A percentile compares a stretch with the other conserved stretches of the same genome.
Conservation (phyloP, 1,284 basidiomycete genomes). For the Sporisorium reilianum region DNA sequence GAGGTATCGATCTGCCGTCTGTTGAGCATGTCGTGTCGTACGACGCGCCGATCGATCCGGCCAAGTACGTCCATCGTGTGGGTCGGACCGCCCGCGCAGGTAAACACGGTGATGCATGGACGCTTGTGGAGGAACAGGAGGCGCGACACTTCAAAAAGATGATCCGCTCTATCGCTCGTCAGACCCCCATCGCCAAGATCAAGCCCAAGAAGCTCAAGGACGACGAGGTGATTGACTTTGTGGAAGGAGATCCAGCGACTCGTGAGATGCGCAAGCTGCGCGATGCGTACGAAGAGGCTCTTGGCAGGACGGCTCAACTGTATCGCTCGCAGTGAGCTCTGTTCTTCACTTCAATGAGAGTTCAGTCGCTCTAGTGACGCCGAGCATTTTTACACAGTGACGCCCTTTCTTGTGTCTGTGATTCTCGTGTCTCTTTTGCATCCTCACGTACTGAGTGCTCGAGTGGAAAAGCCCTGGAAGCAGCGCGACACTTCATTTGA, state of each 20-base stretch:
- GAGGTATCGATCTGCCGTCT: conserved; percentile 94
- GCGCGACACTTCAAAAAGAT: conserved; percentile 53
- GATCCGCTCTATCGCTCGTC: conserved; percentile 37
- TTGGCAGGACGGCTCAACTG: conserved; percentile 46
- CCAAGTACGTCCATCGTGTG: conserved; percentile 96
- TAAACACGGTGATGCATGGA: conserved; percentile 87
- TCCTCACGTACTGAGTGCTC: not conserved
- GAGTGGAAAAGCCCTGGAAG: not conserved
- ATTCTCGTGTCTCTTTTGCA: not conserved
- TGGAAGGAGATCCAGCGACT: conserved; percentile 34
- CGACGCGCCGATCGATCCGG: conserved; percentile 94
- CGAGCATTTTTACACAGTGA: not conserved
- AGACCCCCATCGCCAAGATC: conserved; percentile 41
- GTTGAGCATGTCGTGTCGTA: conserved; percentile 93
- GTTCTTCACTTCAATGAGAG: not conserved
- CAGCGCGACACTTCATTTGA: not conserved
- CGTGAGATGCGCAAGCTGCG: conserved; percentile 33
- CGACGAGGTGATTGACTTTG: conserved; percentile 22
- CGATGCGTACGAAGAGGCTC: conserved; percentile 49
- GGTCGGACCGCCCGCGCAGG: conserved; percentile 94
- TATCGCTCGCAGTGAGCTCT: conserved; percentile 40
- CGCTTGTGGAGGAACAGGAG: conserved; percentile 94
- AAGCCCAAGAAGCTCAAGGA: conserved; percentile 41
- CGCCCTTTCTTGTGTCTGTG: not conserved
- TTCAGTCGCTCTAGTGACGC: conserved; percentile 12